Percentiles rank a stretch among this genome's conserved stretches.
phyloP scores from a whole-genome alignment of 345 rosid species.

The Moricandia moricandioides region DNA sequence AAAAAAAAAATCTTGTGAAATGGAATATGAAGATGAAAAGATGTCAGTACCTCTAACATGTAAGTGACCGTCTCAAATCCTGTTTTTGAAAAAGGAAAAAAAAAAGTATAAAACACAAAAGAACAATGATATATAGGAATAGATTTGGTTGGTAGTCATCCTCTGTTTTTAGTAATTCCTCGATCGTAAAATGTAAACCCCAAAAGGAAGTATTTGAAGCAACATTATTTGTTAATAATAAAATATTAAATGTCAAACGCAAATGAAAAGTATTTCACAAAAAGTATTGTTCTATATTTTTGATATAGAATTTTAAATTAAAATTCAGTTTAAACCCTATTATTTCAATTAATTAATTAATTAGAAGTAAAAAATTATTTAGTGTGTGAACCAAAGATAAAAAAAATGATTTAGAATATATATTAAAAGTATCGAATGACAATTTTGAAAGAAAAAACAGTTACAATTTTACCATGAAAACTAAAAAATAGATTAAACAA shows the following conservation, averaged over 20 bases:
- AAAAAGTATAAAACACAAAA: background rate
- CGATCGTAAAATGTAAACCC: background rate
- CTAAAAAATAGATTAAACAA: background rate
- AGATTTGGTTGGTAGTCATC: background rate
- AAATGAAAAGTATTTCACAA: background rate
- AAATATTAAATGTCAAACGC: background rate
- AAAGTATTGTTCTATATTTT: no score
- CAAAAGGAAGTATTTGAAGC: background rate
- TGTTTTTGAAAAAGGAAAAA: constrained; percentile 33
- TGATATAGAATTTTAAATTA: no score
- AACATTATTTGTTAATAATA: background rate
- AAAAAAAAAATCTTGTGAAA: no score
- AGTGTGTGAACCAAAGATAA: no score
- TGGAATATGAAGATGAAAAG: background rate
- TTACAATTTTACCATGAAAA: no score
- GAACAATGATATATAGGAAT: background rate
- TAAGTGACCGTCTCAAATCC: constrained; percentile 97
- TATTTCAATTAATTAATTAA: no score
- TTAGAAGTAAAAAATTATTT: no score
- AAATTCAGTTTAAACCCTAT: no score
- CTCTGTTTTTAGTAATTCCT: background rate
- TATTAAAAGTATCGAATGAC: no score
- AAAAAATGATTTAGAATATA: no score
- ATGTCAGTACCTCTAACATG: constrained; percentile 72
- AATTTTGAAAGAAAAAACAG: no score